These are phyloP conservation scores for Xylariaceae sp. DNA, from an alignment of 2,329 filamentous ascomycete species.

Conservation along the genomic window DNA sequence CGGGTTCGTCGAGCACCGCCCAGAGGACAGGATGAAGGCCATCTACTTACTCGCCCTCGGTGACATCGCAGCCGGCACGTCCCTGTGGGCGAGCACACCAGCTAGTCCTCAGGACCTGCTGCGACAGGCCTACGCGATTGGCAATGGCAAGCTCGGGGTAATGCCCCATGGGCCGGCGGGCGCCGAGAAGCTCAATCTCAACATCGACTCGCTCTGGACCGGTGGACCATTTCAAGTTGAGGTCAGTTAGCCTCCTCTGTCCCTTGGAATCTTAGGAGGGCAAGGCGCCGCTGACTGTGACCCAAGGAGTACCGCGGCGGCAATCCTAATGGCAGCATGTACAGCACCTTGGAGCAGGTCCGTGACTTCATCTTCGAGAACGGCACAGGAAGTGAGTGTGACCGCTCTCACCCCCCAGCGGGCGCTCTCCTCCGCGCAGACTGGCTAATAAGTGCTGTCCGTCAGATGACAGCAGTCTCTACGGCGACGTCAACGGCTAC, in stretches of 20 bases:
- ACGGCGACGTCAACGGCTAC: conserved; percentile 24
- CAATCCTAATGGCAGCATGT: conserved; percentile 31
- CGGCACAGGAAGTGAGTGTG: conserved; percentile 35
- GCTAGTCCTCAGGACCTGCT: not conserved
- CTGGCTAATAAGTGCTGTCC: not conserved
- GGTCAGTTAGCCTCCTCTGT: no score
- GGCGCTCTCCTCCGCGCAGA: not conserved
- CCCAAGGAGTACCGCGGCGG: conserved; percentile 37
- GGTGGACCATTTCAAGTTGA: conserved; percentile 39
- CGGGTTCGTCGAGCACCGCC: no score
- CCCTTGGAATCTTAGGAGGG: no score
- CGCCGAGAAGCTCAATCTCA: conserved; percentile 35
- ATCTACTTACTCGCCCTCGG: not conserved
- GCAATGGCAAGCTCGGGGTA: conserved; percentile 13
- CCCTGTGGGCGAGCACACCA: conserved; percentile 1
- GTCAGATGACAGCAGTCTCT: conserved; percentile 7
- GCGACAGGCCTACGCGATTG: conserved; percentile 1
- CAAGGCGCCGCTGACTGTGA: no score
- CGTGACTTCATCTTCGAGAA: conserved; percentile 40
- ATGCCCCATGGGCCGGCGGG: conserved; percentile 36
- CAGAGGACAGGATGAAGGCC: not conserved
- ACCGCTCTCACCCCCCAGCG: no score
- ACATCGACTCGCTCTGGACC: conserved; percentile 42
- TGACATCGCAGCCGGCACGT: not conserved
- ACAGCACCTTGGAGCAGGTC: conserved; percentile 31